A percentile compares a stretch with the other conserved stretches of the same genome.
Evolutionary conservation across 2,329 filamentous ascomycete genomes (phyloP).

Genomic region (Nothophoma quercina): DNA sequence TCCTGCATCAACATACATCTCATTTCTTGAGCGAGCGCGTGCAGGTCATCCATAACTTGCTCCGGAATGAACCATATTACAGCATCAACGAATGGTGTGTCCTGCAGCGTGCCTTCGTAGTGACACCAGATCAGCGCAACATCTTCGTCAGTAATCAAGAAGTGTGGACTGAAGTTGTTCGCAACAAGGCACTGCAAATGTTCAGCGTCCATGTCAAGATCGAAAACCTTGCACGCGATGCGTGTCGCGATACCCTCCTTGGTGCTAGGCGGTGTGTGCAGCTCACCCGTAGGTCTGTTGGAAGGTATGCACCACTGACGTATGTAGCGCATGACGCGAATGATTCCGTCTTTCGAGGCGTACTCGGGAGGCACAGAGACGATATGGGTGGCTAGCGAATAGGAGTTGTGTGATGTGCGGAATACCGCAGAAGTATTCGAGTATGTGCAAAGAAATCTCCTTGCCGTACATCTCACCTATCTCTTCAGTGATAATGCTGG

Average conservation of each 20-base stretch:
- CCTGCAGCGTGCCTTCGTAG: neutral
- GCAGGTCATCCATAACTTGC: neutral
- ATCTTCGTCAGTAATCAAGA: slow-evolving; percentile 1
- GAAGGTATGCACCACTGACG: slow-evolving; percentile 3
- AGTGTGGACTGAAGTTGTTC: neutral
- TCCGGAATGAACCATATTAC: slow-evolving; percentile 8
- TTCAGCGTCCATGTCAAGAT: slow-evolving; percentile 1
- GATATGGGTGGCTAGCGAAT: neutral
- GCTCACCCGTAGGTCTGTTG: neutral
- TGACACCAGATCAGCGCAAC: slow-evolving; percentile 12
- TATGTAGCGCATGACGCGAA: slow-evolving; percentile 14
- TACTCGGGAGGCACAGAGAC: neutral
- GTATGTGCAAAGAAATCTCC: neutral
- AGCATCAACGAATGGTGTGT: slow-evolving; percentile 4
- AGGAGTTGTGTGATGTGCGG: neutral
- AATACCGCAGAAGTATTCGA: slow-evolving; percentile 1
- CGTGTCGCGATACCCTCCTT: slow-evolving; percentile 9
- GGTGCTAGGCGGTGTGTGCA: slow-evolving; percentile 7
- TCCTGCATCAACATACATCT: slow-evolving; percentile 10
- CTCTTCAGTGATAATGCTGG: neutral
- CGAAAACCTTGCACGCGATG: slow-evolving; percentile 7
- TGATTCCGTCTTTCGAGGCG: neutral
- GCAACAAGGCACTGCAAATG: slow-evolving; percentile 1
- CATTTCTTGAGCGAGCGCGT: slow-evolving; percentile 10
- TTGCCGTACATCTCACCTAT: neutral